phyloP scores from a whole-genome alignment of 2,329 filamentous ascomycete genomes.

The Epichloe uncinata region DNA sequence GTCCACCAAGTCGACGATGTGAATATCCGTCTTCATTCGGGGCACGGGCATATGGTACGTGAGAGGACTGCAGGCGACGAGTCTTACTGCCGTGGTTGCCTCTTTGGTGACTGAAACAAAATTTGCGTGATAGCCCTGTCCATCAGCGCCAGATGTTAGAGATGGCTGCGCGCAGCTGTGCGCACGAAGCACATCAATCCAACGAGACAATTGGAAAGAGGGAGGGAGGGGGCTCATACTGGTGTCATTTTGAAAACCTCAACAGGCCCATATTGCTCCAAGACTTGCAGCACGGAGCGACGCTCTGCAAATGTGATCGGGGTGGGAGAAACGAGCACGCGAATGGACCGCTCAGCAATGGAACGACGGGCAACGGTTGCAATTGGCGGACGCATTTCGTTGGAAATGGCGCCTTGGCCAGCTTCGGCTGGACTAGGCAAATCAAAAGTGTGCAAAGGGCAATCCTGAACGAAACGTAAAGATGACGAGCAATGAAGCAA shows the following conservation, averaged over 20 bases:
- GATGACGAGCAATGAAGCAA: too few species aligned
- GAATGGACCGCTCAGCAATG: slow-evolving; percentile 27
- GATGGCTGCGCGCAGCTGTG: background rate
- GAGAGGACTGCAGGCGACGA: slow-evolving; percentile 34
- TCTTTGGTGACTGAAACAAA: slow-evolving; percentile 37
- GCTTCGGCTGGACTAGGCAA: background rate
- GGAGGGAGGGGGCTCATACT: slow-evolving; percentile 4
- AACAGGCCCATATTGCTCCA: slow-evolving; percentile 35
- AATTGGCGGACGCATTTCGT: slow-evolving; percentile 6
- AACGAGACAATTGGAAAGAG: background rate
- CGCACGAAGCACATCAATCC: background rate
- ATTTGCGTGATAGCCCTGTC: slow-evolving; percentile 31
- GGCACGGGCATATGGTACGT: slow-evolving; percentile 27
- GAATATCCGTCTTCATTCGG: slow-evolving; percentile 14
- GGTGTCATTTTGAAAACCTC: slow-evolving; percentile 34
- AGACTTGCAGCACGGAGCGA: slow-evolving; percentile 37
- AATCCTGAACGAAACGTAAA: background rate
- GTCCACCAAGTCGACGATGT: slow-evolving; percentile 20
- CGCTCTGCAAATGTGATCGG: slow-evolving; percentile 41
- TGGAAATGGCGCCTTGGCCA: background rate
- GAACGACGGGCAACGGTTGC: slow-evolving; percentile 6
- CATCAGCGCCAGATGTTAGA: background rate
- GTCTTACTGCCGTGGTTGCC: slow-evolving; percentile 22
- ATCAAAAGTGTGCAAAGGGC: background rate
- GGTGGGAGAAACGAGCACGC: slow-evolving; percentile 36